Conservation (phyloP, 305 asterid species). For the Fraxinus nigra region DNA sequence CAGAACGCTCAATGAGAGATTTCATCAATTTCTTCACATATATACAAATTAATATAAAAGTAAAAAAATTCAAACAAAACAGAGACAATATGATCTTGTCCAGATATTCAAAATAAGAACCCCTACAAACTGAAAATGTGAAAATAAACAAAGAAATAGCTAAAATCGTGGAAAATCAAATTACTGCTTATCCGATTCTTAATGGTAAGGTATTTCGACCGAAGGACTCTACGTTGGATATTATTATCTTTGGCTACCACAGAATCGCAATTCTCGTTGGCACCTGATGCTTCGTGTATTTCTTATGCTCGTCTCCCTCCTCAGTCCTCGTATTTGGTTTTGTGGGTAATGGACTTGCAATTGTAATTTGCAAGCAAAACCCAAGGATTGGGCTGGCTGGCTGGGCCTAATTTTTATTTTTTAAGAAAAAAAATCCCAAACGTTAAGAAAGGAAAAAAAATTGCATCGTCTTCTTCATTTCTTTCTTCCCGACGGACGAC, state of each 20-base stretch:
- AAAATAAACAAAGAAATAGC: not conserved
- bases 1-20: not conserved
- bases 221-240: slow-evolving; percentile 41
- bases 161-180: not conserved
- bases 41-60: not conserved
- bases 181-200: slow-evolving; percentile 49
- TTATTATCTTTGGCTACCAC: slow-evolving; percentile 20
- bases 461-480: too few relatives aligned
- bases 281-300: slow-evolving; percentile 19
- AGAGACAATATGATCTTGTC: not conserved
- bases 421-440: too few relatives aligned
- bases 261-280: not conserved
- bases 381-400: too few relatives aligned
- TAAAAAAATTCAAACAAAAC: not conserved
- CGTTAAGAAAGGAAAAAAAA: too few relatives aligned
- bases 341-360: too few relatives aligned
- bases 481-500: too few relatives aligned
- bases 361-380: too few relatives aligned
- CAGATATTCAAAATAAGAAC: not conserved
- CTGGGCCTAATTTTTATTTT: too few relatives aligned
- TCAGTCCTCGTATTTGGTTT: too few relatives aligned
- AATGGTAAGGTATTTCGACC: slow-evolving; percentile 46
- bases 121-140: not conserved
- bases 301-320: slow-evolving; percentile 5
- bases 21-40: not conserved